Base-by-base conservation (phyloP, 176 grass and related monocot species). In the Carex scoparia region DNA sequence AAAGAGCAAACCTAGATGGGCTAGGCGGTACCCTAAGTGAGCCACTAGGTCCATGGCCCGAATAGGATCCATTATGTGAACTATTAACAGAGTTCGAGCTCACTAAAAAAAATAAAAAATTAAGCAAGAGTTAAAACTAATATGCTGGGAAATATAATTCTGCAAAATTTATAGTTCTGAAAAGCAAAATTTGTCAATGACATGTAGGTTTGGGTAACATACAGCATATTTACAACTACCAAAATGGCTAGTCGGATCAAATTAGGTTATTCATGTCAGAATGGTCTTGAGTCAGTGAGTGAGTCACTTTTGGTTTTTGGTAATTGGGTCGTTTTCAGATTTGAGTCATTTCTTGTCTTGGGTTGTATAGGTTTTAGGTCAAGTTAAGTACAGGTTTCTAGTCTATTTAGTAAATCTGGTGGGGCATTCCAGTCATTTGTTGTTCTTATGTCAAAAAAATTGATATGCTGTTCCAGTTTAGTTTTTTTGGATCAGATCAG, bases 1-100 rank as follows among this genome's bases (percentile, higher is more conserved):
- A 82, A 79, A 85, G 70, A 68, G 82, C 84, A 86, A 88, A 88
- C 79, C 86, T 84, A 74, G 84, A 70, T 13, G 86, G 83, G 55
- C 89, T 91, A 28, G 82, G 82, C 57, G 89, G 89, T 51, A 88
- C 27, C 71, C 75, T 78, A 15, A 32, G 66, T 70, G 84, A 83
- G 38, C 66, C 84, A 53, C 54, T 18, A 37, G 61, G 60, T 81
- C 12, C 46, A 53, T 10, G 4, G 13, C 27, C 42, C 12, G 64
- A 31, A 83, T 38, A 67, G 19, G 42, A 83, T 67, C 81, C 81
- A 54, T 57, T 83, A 69, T 51, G 40, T 4, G 19, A 69, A 53
- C 61, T 69, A 54, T 82, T 69, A 53, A 38, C 81, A 0, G 81
- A 83, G 68, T 55, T 37, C 37, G 81, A 83, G 63, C 49, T 83